Base-by-base conservation (phyloP, 2,329 filamentous ascomycete species). In the Apiospora rasikravindrae region DNA sequence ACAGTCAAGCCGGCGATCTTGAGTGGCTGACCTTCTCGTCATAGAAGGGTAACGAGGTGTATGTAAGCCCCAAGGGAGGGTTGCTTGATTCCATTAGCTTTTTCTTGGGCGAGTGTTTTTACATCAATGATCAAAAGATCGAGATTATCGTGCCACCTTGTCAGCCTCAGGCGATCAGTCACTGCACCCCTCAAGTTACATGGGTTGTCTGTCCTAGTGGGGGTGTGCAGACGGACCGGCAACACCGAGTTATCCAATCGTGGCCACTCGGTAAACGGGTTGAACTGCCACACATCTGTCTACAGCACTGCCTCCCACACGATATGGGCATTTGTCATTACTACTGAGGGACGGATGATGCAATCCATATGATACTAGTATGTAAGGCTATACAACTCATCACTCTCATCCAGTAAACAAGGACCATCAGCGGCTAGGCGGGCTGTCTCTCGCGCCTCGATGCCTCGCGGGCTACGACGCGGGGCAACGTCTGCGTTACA, bases 101-200 rank as follows among this genome's bases (percentile, higher is more conserved):
- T 19, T 33, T 4, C 19, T 37, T 6, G 8, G 8, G 24, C 24
- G 29, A 26, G 24, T 53, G 51, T 26, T 16, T 22, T 19, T 22
- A 22, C 29, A 16, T 22, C 57, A 40, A 22, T 10, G n/a, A 64
- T 10, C 40, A 11, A 10, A n/a, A 40, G 33, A 64, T 64, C 57
- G 57, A 64, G 57, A 64, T 64, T 33, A 64, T 64, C 57, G 57
- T 64, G 57, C 57, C 57, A 64, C 57, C 57, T 64, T 64, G 57
- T 64, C 57, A 64, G 57, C 57, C 57, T 64, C 57, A 40, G 33
- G 57, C 19, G 57, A 64, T 64, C 57, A 40, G 57, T 64, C 10
- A 40, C 33, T 64, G 24, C 53, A 61, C 53, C 53, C 53, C 53
- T 33, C 26, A 61, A 61, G 6, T 8, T 10, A 3, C 16, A 33